phyloP scores from a whole-genome alignment of 2,329 filamentous ascomycete species.

The Metarhizium sp. region DNA sequence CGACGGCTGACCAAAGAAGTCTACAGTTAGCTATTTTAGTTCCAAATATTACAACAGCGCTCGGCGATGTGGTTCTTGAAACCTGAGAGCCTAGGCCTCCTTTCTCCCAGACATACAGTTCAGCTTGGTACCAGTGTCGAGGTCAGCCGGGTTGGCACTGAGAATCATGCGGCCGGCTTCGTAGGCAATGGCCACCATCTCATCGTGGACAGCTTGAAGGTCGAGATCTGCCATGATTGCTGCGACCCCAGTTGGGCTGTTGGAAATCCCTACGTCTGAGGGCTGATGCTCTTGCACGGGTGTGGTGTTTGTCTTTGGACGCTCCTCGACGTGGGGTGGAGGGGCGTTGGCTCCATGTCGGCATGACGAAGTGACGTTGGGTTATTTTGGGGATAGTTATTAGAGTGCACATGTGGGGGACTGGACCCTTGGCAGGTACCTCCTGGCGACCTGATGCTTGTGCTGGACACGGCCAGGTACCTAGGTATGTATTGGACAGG shows the following conservation, averaged over 20 bases:
- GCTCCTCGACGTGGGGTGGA: neutral
- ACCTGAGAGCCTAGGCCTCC: no score
- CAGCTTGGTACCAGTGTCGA: constrained; percentile 51
- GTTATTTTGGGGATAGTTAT: no score
- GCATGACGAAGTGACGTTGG: neutral
- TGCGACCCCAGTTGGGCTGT: neutral
- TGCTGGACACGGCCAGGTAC: no score
- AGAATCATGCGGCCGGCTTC: constrained; percentile 58
- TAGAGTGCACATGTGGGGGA: no score
- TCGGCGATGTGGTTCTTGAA: neutral
- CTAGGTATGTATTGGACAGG: no score
- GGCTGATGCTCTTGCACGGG: neutral
- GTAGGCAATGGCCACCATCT: constrained; percentile 48
- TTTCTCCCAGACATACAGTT: constrained; percentile 41
- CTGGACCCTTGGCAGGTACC: no score
- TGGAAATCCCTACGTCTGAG: neutral
- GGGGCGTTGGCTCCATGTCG: neutral
- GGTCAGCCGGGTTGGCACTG: constrained; percentile 48
- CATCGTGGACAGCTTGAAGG: constrained; percentile 52
- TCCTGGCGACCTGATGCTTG: no score
- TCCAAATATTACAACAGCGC: neutral
- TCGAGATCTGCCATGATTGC: constrained; percentile 42
- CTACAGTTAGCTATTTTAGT: neutral
- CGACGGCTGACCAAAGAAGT: constrained; percentile 39
- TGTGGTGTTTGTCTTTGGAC: neutral